Evolutionary conservation across 352 stramenopile genomes (phyloP).

Genomic region (Globisporangium nagaii): DNA sequence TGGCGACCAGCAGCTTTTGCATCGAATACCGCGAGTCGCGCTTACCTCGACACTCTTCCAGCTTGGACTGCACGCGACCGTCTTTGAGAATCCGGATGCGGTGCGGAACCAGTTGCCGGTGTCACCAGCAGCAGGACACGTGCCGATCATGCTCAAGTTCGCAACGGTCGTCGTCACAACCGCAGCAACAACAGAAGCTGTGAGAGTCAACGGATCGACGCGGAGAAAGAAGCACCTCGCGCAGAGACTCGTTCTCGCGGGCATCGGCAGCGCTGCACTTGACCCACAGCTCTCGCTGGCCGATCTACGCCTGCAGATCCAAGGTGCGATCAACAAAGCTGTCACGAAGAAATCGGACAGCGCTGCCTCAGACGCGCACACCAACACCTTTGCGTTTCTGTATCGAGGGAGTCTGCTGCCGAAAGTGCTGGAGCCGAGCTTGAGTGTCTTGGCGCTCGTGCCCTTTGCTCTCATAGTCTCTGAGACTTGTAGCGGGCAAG

Average conservation of each 20-base stretch:
- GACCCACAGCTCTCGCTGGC: not conserved
- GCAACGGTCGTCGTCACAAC: not conserved
- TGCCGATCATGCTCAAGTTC: slow-evolving; percentile 24
- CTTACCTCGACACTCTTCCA: slow-evolving; percentile 23
- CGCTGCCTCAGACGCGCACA: too few species aligned
- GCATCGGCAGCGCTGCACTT: slow-evolving; percentile 6
- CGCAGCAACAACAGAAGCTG: not conserved
- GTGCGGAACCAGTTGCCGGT: not conserved
- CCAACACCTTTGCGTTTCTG: slow-evolving; percentile 25
- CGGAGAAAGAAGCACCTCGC: not conserved
- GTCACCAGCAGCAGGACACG: not conserved
- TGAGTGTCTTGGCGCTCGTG: slow-evolving; percentile 18
- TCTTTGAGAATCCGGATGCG: slow-evolving; percentile 16
- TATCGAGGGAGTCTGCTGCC: slow-evolving; percentile 22
- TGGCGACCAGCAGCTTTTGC: not conserved
- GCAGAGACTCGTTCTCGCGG: not conserved
- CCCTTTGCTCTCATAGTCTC: slow-evolving; percentile 20
- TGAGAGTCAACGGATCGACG: not conserved
- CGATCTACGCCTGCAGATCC: not conserved
- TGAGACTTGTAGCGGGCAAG: not conserved
- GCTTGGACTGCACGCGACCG: slow-evolving; percentile 14
- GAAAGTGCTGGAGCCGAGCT: slow-evolving; percentile 12
- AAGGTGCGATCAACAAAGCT: not conserved
- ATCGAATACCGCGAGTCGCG: slow-evolving; percentile 7
- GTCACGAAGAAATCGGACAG: too few species aligned